These are phyloP conservation scores for Emergomyces pasteurianus DNA, from an alignment of 2,329 filamentous ascomycete genomes.

Conservation along the genomic window DNA sequence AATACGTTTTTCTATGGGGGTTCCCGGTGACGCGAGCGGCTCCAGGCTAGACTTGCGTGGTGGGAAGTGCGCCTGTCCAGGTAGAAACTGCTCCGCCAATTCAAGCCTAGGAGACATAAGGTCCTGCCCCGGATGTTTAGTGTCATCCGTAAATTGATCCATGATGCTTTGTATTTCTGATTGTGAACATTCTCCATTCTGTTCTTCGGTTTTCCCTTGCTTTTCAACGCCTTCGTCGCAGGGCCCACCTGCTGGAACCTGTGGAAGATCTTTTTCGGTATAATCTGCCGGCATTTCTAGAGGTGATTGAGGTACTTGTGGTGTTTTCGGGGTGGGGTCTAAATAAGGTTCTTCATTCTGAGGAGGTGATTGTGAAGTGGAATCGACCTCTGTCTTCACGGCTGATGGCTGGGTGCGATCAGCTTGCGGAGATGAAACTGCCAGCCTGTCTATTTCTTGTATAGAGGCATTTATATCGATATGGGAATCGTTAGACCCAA, in stretches of 20 bases:
- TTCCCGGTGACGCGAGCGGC: constrained; percentile 41
- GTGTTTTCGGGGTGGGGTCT: constrained; percentile 37
- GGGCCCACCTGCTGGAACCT: constrained; percentile 20
- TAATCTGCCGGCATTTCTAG: constrained; percentile 23
- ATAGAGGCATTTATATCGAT: not conserved
- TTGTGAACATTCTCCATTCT: constrained; percentile 55
- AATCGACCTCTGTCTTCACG: constrained; percentile 3
- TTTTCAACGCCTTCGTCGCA: constrained; percentile 8
- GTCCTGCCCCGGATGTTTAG: constrained; percentile 57
- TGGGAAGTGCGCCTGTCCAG: constrained; percentile 57
- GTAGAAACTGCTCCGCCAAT: constrained; percentile 65
- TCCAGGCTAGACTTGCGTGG: constrained; percentile 80
- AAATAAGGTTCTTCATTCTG: constrained; percentile 42
- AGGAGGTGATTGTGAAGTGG: constrained; percentile 36
- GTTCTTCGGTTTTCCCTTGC: constrained; percentile 44
- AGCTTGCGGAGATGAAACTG: constrained; percentile 3
- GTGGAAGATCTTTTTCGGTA: constrained; percentile 30
- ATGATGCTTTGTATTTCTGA: constrained; percentile 96
- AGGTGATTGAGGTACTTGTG: constrained; percentile 29
- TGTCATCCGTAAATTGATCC: constrained; percentile 78
- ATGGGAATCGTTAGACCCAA: not conserved
- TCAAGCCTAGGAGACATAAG: constrained; percentile 75
- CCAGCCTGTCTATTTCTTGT: constrained; percentile 3
- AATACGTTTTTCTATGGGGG: constrained; percentile 16
- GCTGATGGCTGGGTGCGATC: not conserved